Base-by-base conservation (phyloP, 768 basidiomycete genomes). In the Candolleomyces eurysporus region DNA sequence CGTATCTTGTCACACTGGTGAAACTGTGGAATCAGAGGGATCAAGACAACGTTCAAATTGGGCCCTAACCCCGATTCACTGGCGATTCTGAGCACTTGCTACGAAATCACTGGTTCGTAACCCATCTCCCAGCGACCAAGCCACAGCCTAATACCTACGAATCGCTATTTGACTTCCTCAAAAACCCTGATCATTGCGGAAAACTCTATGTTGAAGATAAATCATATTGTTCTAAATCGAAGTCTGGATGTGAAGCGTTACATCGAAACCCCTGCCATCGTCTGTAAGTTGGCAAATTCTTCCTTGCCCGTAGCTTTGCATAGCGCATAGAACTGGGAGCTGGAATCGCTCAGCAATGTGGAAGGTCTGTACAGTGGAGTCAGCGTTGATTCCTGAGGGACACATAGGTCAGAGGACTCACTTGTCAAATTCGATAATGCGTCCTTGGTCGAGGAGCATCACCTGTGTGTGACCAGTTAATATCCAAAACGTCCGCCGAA, bases 391-490 rank as follows among this genome's bases (percentile, higher is more conserved):
- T 39, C 9, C 46, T n/a, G 13, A 10, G 6, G 11, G 0, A 26
- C 4, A 50, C 53, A 21, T 36, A 17, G 16, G n/a, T 49, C 13
- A 43, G 36, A 43, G 16, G 32, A 69, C 78, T 39, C 61, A 83
- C 78, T 72, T 81, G 68, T 89, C 90, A 66, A 88, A 94, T 67
- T 94, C 93, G 5, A 83, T 80, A 49, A 95, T 91, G 2, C 81
- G 82, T 5, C 93, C 92, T 69, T 90, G 80, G 51, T 93, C 91
- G 26, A 94, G 79, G 7, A 92, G 75, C 83, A 91, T 84, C 48
- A 92, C 85, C 90, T 91, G 26, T 48, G 22, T 14, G 46, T 3
- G 10, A 45, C 51, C 42, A 45, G 13, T 39, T 17, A 17, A 46
- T 46, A 46, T 17, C 17, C 45, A 21, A 45, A 45, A 11, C n/a